Percentiles rank a stretch among this genome's conserved stretches.
These are phyloP conservation scores for Cystoisospora suis DNA, from an alignment of 169 alveolate species.

Conservation along the genomic window DNA sequence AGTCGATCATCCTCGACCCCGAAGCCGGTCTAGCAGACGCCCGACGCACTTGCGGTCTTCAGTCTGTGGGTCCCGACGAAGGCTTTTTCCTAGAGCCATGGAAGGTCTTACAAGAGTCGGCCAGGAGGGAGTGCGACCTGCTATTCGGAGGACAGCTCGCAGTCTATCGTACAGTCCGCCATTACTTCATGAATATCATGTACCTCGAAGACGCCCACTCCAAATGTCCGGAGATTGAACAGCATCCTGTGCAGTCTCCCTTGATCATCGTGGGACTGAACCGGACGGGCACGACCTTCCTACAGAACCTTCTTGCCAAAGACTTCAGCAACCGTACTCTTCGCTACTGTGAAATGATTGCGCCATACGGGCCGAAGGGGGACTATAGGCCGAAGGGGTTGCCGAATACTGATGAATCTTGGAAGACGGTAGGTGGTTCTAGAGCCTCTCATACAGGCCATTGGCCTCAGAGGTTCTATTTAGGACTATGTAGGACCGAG, in stretches of 20 bases:
- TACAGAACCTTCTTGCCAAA: conserved; percentile 62
- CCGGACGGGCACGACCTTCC: conserved; percentile 69
- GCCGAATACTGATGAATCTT: conserved; percentile 64
- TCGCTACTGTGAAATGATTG: conserved; percentile 66
- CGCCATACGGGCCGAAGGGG: conserved; percentile 66
- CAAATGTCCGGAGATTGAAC: conserved; percentile 61
- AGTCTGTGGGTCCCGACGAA: conserved; percentile 52
- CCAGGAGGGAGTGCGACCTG: conserved; percentile 54
- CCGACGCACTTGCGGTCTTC: conserved; percentile 44
- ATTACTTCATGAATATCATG: conserved; percentile 64
- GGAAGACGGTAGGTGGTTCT: conserved; percentile 64
- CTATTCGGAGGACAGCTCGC: conserved; percentile 65
- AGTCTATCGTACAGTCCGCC: conserved; percentile 62
- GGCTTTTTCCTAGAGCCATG: conserved; percentile 61
- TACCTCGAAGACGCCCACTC: conserved; percentile 49
- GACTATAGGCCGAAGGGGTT: conserved; percentile 60
- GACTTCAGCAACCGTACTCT: conserved; percentile 63
- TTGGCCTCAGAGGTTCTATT: too few species aligned
- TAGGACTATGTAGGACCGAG: too few species aligned
- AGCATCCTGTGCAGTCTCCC: conserved; percentile 46
- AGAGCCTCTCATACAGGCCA: too few species aligned
- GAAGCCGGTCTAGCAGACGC: conserved; percentile 68
- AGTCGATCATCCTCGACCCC: conserved; percentile 67
- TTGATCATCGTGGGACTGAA: conserved; percentile 65
- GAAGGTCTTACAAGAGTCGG: conserved; percentile 57